Evolutionary conservation across 371 early-diverging fungal genomes (phyloP), one percentile per base, ranked within the genome.

Genomic region (Mortierella sp.): DNA sequence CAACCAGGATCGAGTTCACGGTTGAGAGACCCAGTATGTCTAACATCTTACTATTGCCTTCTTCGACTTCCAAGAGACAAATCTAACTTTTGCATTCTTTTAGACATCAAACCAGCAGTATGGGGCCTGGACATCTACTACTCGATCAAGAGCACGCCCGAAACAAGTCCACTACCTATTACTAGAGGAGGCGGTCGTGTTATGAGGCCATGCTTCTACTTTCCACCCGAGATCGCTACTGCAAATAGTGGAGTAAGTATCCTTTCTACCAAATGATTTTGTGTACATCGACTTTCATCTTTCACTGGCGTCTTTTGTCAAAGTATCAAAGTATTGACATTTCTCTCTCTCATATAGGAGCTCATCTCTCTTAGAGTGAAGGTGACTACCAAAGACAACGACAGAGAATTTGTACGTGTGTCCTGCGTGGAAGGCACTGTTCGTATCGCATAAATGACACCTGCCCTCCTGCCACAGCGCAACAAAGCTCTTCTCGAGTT

Each of bases 181-280:
- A 3, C 3, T 0, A 1, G 0, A 14, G 40, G 47, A 3, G 22
- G 10, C 66, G 14, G 10, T 1, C 43, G 26, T 20, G 30, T 2
- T 18, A 18, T 67, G 1, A 61, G 39, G n/a, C 32, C 60, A 8
- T 68, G 68, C 64, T 58, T 54, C 57, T 77, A 35, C 16, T 55
- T 77, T 11, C 64, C 72, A n/a, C 51, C 66, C 2, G 35, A 35
- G 0, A 60, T 75, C 43, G 0, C 18, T 32, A 6, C 24, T 14
- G 22, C 37, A 20, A 35, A 49, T 16, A 3, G 1, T 16, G 59
- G 63, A 20, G 76, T 75, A 70, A 57, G 70, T 57, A 5, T n/a
- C 35, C 32, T 16, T 51, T n/a, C 10, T 20, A 37, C 22, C 24
- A 37, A 37, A 22, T 60, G 16, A 0, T 18, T 51, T 16, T 51